Base-by-base conservation (phyloP, 2,329 filamentous ascomycete genomes). In the Alternaria tenuissima region DNA sequence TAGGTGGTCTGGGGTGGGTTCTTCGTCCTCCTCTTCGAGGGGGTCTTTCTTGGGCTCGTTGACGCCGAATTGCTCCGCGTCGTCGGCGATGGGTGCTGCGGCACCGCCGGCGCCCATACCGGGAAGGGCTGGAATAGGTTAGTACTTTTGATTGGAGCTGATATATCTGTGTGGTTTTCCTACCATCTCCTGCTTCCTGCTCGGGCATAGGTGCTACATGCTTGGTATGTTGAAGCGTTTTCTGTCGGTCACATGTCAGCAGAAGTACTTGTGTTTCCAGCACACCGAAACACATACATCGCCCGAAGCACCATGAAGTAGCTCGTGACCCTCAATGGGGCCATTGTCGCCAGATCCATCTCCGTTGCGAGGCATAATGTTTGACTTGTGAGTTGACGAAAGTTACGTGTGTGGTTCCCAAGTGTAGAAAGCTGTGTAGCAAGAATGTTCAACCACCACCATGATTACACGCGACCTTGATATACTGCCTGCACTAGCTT, bases 331-430 rank as follows among this genome's bases (percentile, higher is more conserved):
- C 58, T 80, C 78, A 43, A 76, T 73, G 59, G 77, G 71, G 14
- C 73, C 78, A 68, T 79, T 81, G 73, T 81, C 74, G 22, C 73
- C 68, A 55, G 74, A 75, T 64, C 78, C 78, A 66, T 78, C 77
- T 65, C 78, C 78, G 65, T 80, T 72, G 64, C 78, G 78, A 68
- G 79, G 78, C 79, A 81, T 81, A 5, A 26, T 64, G 42, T 46
- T 55, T 9, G 11, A 44, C 34, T 18, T 1, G 42, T 39, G 24
- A 1, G 12, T 42, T 48, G n/a, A 16, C 11, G 20, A 48, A 34
- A 44, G 5, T 36, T 20, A 16, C n/a, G 38, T 18, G 9, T 42
- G 11, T 42, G 16, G 34, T 8, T 38, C 16, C 12, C 2, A 9
- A 16, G 12, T 36, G 5, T 14, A n/a, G 7, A 14, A 14, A 36